Percentiles rank a stretch among this genome's conserved stretches.
These are phyloP conservation scores for Areca catechu DNA, from an alignment of 176 grass and related monocot genomes.

Conservation along the genomic window DNA sequence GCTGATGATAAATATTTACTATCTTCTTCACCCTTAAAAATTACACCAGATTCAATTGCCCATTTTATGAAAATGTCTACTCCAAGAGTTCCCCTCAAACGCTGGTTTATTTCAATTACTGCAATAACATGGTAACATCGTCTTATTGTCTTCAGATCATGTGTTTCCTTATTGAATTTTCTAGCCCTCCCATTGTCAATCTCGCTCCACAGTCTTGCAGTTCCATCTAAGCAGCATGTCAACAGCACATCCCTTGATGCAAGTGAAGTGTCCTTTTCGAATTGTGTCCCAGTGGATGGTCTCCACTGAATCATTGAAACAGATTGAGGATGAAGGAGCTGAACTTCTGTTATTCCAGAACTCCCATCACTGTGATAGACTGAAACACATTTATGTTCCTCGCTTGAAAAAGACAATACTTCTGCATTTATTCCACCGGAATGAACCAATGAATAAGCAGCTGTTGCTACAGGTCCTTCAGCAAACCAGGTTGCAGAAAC, in stretches of 20 bases:
- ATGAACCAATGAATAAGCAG: constrained; percentile 19
- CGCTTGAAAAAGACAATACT: background rate
- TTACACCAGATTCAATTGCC: constrained; percentile 45
- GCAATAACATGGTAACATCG: constrained; percentile 60
- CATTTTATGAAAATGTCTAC: constrained; percentile 64
- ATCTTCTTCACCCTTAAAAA: constrained; percentile 36
- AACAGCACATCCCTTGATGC: constrained; percentile 59
- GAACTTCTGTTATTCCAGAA: constrained; percentile 34
- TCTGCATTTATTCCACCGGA: background rate
- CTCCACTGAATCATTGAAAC: constrained; percentile 93
- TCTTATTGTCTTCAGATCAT: constrained; percentile 20
- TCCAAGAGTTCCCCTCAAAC: constrained; percentile 66
- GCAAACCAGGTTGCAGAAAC: constrained; percentile 50
- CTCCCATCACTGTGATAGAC: constrained; percentile 67
- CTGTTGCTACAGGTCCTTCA: constrained; percentile 53
- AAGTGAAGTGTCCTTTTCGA: constrained; percentile 22
- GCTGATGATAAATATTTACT: constrained; percentile 45
- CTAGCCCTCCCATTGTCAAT: constrained; percentile 35
- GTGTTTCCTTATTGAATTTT: constrained; percentile 34
- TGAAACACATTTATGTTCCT: constrained; percentile 33
- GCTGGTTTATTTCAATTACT: constrained; percentile 63
- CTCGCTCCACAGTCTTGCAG: constrained; percentile 73
- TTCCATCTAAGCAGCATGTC: constrained; percentile 77
- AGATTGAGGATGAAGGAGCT: constrained; percentile 55
- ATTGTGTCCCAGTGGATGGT: constrained; percentile 20